Evolutionary conservation across 805 yeast species (phyloP).

Genomic region (Komagataella ulmi): DNA sequence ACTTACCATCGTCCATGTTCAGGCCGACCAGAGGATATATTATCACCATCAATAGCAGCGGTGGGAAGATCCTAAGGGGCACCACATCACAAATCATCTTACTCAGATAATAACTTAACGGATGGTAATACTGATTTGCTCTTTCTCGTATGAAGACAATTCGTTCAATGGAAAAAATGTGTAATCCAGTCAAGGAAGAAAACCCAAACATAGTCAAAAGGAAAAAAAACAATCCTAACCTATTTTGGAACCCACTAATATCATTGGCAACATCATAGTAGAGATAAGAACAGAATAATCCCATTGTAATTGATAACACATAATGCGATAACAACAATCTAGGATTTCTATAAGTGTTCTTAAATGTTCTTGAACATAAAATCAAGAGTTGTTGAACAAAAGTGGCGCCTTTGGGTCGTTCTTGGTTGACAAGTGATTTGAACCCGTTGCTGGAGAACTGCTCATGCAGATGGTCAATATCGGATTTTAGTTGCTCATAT

Average conservation of each 20-base stretch:
- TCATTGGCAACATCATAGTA: conserved; percentile 79
- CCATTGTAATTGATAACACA: conserved; percentile 61
- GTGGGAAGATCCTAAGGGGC: conserved; percentile 92
- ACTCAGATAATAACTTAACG: conserved; percentile 72
- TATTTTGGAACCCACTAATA: conserved; percentile 91
- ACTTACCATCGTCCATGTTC: conserved; percentile 63
- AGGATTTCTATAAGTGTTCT: conserved; percentile 88
- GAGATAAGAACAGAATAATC: conserved; percentile 72
- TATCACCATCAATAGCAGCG: conserved; percentile 64
- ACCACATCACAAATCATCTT: conserved; percentile 83
- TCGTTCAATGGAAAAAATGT: conserved; percentile 79
- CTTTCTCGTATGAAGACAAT: conserved; percentile 86
- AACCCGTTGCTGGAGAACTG: conserved; percentile 5
- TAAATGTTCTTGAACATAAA: conserved; percentile 76
- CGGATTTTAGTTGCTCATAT: conserved; percentile 25
- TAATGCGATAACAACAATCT: conserved; percentile 78
- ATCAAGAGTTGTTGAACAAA: conserved; percentile 56
- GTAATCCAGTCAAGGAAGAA: conserved; percentile 82
- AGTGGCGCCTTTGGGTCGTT: conserved; percentile 34
- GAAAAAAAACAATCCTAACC: conserved; percentile 89
- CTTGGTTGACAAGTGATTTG: conserved; percentile 14
- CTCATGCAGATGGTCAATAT: conserved; percentile 16
- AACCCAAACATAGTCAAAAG: conserved; percentile 87
- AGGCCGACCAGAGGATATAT: conserved; percentile 87
- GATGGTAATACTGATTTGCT: conserved; percentile 87